Evolutionary conservation across 2,329 filamentous ascomycete species (phyloP).

Genomic region (Colletotrichum viniferum): DNA sequence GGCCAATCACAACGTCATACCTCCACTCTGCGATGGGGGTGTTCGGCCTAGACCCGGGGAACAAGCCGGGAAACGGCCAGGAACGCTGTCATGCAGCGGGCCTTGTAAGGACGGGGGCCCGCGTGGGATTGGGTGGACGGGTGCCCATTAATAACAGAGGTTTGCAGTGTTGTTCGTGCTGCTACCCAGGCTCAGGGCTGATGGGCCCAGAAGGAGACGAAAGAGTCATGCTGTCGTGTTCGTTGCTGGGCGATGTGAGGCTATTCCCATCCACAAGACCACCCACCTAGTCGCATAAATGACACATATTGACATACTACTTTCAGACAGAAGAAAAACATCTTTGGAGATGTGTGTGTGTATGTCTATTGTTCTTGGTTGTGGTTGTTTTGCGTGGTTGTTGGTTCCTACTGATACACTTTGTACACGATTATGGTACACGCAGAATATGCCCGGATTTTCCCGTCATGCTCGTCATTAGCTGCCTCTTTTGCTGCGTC

Average conservation of each 20-base stretch:
- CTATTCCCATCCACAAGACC: background rate
- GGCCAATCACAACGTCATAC: constrained; percentile 2
- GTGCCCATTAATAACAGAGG: background rate
- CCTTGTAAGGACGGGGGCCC: background rate
- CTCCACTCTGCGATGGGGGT: background rate
- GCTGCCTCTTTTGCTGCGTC: background rate
- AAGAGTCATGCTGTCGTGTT: background rate
- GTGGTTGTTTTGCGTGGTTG: background rate
- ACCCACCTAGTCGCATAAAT: background rate
- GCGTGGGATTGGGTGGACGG: background rate
- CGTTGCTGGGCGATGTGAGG: background rate
- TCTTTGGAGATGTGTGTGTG: constrained; percentile 2
- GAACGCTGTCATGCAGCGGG: constrained; percentile 7
- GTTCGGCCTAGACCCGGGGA: background rate
- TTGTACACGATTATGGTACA: constrained; percentile 22
- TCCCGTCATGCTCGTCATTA: constrained; percentile 20
- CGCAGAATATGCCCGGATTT: constrained; percentile 3
- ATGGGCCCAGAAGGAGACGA: background rate
- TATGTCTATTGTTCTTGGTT: constrained; percentile 11
- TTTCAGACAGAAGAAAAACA: background rate
- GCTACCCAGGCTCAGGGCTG: background rate
- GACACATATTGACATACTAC: background rate
- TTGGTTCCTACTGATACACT: constrained; percentile 15
- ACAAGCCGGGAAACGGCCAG: constrained; percentile 8
- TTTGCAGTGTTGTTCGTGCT: background rate